Evolutionary conservation across 352 stramenopile species (phyloP).

Genomic region (Globisporangium polare): DNA sequence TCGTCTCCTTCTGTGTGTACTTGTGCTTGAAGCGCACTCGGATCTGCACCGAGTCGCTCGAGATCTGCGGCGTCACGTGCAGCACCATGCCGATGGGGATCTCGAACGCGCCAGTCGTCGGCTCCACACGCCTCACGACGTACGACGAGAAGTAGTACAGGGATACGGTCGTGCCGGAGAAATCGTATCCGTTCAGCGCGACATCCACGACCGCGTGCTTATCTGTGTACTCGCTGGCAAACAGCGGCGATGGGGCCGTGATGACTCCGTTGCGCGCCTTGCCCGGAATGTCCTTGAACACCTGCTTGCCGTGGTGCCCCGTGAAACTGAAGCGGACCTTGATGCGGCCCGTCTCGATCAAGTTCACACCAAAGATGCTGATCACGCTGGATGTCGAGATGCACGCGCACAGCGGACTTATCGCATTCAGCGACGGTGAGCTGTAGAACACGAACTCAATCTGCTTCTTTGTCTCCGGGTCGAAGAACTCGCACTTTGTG

Average conservation of each 20-base stretch:
- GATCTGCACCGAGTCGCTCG: slow-evolving; percentile 42
- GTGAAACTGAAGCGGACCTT: slow-evolving; percentile 57
- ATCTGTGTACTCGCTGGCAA: slow-evolving; percentile 42
- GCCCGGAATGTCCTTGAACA: slow-evolving; percentile 28
- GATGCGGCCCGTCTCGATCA: slow-evolving; percentile 76
- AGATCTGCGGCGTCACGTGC: slow-evolving; percentile 33
- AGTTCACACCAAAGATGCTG: slow-evolving; percentile 49
- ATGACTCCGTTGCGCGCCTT: slow-evolving; percentile 52
- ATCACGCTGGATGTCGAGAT: slow-evolving; percentile 49
- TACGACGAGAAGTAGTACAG: slow-evolving; percentile 61
- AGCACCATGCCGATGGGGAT: slow-evolving; percentile 46
- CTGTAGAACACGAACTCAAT: slow-evolving; percentile 78
- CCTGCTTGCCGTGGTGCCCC: slow-evolving; percentile 27
- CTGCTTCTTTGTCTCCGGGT: slow-evolving; percentile 33
- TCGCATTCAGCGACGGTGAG: slow-evolving; percentile 40
- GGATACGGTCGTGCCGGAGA: slow-evolving; percentile 39
- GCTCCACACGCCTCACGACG: slow-evolving; percentile 39
- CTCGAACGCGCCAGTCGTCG: slow-evolving; percentile 48
- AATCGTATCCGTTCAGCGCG: slow-evolving; percentile 64
- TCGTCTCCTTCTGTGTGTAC: slow-evolving; percentile 6
- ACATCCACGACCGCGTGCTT: slow-evolving; percentile 50
- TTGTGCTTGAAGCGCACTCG: slow-evolving; percentile 35
- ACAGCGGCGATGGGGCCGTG: slow-evolving; percentile 37
- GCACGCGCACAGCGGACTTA: slow-evolving; percentile 58
- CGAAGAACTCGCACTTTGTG: slow-evolving; percentile 55